A percentile compares a stretch with the other conserved stretches of the same genome.
phyloP scores from a whole-genome alignment of 179 eudicot genomes.

The Pouteria campechiana region DNA sequence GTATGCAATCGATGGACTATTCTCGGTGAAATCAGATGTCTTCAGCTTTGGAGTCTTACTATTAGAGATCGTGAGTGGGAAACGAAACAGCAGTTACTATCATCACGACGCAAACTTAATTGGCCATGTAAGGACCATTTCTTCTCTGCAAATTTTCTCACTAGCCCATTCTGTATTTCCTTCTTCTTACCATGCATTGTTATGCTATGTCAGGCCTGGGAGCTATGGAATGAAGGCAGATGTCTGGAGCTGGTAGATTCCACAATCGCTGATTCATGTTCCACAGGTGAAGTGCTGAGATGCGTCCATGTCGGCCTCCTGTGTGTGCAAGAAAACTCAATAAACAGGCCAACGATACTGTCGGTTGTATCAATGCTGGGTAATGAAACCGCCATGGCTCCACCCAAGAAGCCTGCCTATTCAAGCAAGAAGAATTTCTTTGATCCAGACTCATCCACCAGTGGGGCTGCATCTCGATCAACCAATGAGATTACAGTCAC shows the following conservation, averaged over 20 bases:
- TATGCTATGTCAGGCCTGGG: constrained; percentile 23
- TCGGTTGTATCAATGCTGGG: constrained; percentile 5
- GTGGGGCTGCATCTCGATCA: too few relatives aligned
- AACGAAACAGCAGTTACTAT: constrained; percentile 15
- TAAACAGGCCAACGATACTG: constrained; percentile 20
- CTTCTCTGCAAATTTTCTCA: background rate
- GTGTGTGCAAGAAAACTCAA: constrained; percentile 23
- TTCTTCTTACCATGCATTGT: background rate
- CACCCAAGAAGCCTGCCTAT: constrained; percentile 11
- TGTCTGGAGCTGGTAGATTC: constrained; percentile 14
- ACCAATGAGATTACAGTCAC: too few relatives aligned
- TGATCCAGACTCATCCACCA: too few relatives aligned
- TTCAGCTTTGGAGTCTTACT: constrained; percentile 32
- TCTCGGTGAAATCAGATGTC: constrained; percentile 25
- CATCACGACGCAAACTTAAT: constrained; percentile 19
- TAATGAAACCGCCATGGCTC: constrained; percentile 11
- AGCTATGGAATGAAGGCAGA: constrained; percentile 29
- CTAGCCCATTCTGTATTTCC: background rate
- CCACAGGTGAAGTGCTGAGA: constrained; percentile 11
- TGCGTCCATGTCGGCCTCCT: constrained; percentile 27
- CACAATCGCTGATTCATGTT: constrained; percentile 2
- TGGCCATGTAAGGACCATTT: constrained; percentile 20
- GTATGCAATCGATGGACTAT: constrained; percentile 17
- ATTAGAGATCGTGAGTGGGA: constrained; percentile 26
- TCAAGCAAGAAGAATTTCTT: too few relatives aligned